Conservation (phyloP, 2,329 filamentous ascomycete species). For the Canariomyces notabilis region DNA sequence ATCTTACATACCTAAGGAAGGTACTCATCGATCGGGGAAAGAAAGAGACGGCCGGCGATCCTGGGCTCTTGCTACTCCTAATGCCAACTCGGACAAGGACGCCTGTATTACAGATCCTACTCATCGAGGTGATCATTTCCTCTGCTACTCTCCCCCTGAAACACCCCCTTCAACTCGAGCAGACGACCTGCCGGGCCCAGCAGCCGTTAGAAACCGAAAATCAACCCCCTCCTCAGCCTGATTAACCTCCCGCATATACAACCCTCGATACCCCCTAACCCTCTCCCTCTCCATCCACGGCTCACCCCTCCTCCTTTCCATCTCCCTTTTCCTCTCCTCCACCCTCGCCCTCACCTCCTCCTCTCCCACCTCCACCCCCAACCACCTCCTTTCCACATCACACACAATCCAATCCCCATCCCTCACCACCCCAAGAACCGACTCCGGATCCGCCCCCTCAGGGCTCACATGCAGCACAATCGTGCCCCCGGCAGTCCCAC, state of each 20-base stretch:
- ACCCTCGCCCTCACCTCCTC: conserved; percentile 63
- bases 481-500: conserved; percentile 80
- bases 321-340: conserved; percentile 35
- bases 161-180: no score
- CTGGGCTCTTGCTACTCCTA: no score
- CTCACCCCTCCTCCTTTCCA: conserved; percentile 19
- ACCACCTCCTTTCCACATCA: conserved; percentile 62
- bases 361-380: conserved; percentile 56
- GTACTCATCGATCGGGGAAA: no score
- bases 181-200: no score
- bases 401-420: conserved; percentile 77
- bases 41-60: no score
- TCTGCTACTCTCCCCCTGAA: no score
- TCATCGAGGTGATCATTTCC: no score
- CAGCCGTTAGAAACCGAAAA: conserved; percentile 56
- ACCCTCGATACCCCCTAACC: conserved; percentile 51
- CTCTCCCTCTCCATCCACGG: conserved; percentile 16
- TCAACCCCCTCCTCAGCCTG: conserved; percentile 56
- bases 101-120: no score
- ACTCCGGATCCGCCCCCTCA: conserved; percentile 71
- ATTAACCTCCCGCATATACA: conserved; percentile 56
- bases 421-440: conserved; percentile 69
- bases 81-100: no score
- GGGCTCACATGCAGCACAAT: conserved; percentile 85
- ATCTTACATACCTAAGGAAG: no score